Evolutionary conservation across 2,329 filamentous ascomycete species (phyloP).

Genomic region (Dothideomycetes sp.): DNA sequence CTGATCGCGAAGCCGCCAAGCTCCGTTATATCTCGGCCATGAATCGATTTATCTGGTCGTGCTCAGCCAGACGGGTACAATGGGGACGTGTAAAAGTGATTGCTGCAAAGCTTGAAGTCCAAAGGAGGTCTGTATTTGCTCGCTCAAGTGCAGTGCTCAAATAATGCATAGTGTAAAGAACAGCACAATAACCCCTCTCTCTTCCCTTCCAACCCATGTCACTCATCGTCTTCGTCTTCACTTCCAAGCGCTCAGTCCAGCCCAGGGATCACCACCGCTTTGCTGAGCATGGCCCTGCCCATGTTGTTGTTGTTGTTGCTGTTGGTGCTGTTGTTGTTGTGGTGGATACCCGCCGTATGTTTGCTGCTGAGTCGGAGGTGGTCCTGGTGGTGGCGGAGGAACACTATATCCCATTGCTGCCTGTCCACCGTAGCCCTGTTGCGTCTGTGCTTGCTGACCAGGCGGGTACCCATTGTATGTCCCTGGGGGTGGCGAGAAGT

Average conservation of each 20-base stretch:
- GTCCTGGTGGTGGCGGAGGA: conserved; percentile 55
- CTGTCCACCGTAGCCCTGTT: conserved; percentile 16
- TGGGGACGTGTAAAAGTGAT: no score
- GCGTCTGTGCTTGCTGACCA: conserved; percentile 17
- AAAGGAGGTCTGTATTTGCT: no score
- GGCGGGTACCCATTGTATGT: conserved; percentile 20
- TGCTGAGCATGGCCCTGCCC: no score
- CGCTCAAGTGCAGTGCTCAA: no score
- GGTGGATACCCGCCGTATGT: conserved; percentile 28
- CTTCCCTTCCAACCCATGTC: not conserved
- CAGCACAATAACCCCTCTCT: no score
- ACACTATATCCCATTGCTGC: conserved; percentile 55
- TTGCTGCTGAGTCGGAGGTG: conserved; percentile 44
- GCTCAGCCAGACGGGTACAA: no score
- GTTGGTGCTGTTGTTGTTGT: conserved; percentile 29
- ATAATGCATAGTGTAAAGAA: no score
- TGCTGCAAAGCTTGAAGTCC: no score
- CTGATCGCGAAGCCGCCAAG: no score
- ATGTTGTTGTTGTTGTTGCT: conserved; percentile 27
- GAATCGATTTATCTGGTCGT: no score
- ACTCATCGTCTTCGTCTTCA: conserved; percentile 19
- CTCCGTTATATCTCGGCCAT: no score
- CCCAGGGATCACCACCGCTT: conserved; percentile 55
- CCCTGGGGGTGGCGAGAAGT: conserved; percentile 37
- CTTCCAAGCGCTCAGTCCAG: conserved; percentile 60